Evolutionary conservation across 2,329 filamentous ascomycete genomes (phyloP).

Genomic region (Uncinocarpus reesii): DNA sequence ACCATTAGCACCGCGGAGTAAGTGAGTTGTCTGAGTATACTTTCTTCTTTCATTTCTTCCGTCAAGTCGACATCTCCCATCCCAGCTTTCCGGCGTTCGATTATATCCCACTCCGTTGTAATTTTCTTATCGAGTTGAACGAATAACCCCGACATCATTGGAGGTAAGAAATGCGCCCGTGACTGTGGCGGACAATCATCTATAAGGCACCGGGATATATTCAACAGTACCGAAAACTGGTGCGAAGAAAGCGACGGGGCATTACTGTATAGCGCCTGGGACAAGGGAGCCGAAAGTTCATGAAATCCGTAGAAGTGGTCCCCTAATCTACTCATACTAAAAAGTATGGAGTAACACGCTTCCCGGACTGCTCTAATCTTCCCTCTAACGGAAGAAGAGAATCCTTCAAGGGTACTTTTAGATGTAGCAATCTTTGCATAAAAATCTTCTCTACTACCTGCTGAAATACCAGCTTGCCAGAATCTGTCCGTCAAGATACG

Average conservation of each 20-base stretch:
- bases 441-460: conserved; percentile 91
- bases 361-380: conserved; percentile 83
- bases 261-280: conserved; percentile 73
- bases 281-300: conserved; percentile 71
- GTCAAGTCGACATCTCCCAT: conserved; percentile 68
- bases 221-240: conserved; percentile 86
- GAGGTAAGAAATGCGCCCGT: conserved; percentile 70
- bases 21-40: conserved; percentile 82
- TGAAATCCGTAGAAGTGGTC: conserved; percentile 82
- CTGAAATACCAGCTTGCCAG: conserved; percentile 96
- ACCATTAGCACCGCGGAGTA: conserved; percentile 89
- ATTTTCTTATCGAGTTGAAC: conserved; percentile 80
- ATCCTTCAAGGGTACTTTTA: conserved; percentile 79
- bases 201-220: conserved; percentile 76
- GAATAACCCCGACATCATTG: conserved; percentile 71
- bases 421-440: conserved; percentile 85
- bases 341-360: conserved; percentile 86
- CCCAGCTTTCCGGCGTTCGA: conserved; percentile 49
- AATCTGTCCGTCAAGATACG: conserved; percentile 87
- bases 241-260: conserved; percentile 77
- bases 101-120: conserved; percentile 70
- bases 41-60: conserved; percentile 97
- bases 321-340: conserved; percentile 80
- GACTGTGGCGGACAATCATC: conserved; percentile 79
- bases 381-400: conserved; percentile 85